Percentiles rank a stretch among this genome's conserved stretches.
Evolutionary conservation across 179 eudicot species (phyloP).

Genomic region (Beta lomatogona): DNA sequence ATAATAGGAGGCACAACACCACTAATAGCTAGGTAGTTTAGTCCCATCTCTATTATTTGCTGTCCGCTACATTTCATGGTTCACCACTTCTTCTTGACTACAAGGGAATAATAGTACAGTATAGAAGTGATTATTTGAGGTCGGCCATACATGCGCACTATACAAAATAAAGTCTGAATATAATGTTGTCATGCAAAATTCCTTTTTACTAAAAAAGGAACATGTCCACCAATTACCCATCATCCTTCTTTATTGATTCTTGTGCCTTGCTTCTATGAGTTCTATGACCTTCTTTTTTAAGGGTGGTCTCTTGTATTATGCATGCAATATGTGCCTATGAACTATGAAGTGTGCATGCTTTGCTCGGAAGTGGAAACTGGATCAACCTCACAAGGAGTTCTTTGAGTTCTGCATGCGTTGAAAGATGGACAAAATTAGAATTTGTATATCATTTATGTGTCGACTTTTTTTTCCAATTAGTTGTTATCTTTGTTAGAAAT

Average conservation of each 20-base stretch:
- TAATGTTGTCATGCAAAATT: neutral
- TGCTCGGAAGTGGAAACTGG: too few relatives aligned
- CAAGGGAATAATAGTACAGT: neutral
- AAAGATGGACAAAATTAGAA: too few relatives aligned
- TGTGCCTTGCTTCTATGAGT: neutral
- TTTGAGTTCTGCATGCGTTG: too few relatives aligned
- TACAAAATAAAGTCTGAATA: neutral
- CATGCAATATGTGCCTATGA: too few relatives aligned
- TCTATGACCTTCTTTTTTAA: too few relatives aligned
- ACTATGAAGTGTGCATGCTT: too few relatives aligned
- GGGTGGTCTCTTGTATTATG: too few relatives aligned
- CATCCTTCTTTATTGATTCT: constrained; percentile 12
- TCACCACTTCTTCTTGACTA: constrained; percentile 3
- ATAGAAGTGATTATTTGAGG: neutral
- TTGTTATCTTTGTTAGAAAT: neutral
- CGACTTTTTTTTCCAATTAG: too few relatives aligned
- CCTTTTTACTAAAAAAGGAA: neutral
- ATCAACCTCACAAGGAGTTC: too few relatives aligned
- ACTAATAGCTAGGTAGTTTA: neutral
- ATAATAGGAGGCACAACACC: neutral
- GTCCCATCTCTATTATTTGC: neutral
- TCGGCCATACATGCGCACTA: constrained; percentile 25
- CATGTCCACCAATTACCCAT: neutral
- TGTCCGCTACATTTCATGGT: neutral
- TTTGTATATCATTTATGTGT: too few relatives aligned